Evolutionary conservation across 2,329 filamentous ascomycete species (phyloP).

Genomic region (Septoria petroselini): DNA sequence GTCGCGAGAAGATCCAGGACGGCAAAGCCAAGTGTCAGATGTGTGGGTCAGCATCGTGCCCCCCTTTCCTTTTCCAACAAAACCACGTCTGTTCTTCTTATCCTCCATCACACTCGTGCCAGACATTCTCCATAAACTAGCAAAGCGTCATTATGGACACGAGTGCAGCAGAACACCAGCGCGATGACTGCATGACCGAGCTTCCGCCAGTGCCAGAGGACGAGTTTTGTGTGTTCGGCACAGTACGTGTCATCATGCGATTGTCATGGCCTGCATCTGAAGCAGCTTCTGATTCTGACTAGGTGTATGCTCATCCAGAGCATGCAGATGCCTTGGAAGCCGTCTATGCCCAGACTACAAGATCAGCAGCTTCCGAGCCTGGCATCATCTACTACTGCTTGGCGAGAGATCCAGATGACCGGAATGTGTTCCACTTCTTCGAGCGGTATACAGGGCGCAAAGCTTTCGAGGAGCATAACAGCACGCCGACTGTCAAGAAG

Average conservation of each 20-base stretch:
- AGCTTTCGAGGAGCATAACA: conserved; percentile 37
- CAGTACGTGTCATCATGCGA: conserved; percentile 5
- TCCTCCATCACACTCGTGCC: neutral
- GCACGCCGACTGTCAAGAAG: conserved; percentile 34
- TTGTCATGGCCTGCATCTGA: neutral
- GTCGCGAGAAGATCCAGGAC: conserved; percentile 5
- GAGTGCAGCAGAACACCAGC: conserved; percentile 14
- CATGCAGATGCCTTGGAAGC: conserved; percentile 37
- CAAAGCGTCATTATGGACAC: conserved; percentile 10
- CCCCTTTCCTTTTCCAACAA: neutral
- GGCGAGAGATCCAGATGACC: conserved; percentile 32
- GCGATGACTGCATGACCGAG: conserved; percentile 14
- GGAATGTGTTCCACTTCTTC: conserved; percentile 39
- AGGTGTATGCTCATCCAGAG: conserved; percentile 35
- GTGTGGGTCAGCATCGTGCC: neutral
- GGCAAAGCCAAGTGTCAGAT: conserved; percentile 4
- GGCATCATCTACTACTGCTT: conserved; percentile 37
- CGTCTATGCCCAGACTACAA: conserved; percentile 36
- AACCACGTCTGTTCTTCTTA: neutral
- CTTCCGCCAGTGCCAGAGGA: conserved; percentile 14
- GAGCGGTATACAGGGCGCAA: conserved; percentile 34
- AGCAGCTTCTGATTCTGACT: neutral
- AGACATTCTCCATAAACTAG: neutral
- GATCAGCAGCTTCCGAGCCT: conserved; percentile 30
- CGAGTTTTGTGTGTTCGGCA: conserved; percentile 19